Base-by-base conservation (phyloP, 1,139 yeast species). In the Geotrichum siamense region DNA sequence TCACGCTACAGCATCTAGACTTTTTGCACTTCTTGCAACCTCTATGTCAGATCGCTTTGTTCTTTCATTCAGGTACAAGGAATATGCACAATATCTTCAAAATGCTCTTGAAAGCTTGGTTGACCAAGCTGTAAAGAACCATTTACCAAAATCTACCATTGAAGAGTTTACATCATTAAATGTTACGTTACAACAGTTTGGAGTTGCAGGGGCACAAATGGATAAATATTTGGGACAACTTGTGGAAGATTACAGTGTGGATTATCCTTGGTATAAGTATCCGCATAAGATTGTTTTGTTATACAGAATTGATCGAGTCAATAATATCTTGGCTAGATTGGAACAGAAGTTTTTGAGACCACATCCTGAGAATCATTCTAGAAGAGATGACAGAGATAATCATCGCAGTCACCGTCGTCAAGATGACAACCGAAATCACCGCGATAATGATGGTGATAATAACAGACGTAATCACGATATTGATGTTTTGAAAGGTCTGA, bases 321-420 rank as follows among this genome's bases (percentile, higher is more conserved):
- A 71, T 53, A 36, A 50, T 26, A 61, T 62, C 49, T 55, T 70
- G 19, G 45, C 51, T 31, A 29, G 40, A 13, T 45, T 63, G 1
- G 96, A 87, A 60, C 73, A 91, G 55, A 66, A 70, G 51, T 83
- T 86, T 63, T 62, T 33, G 4, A 5, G 37, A 21, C 27, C 37
- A 5, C n/a, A n/a, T 25, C 8, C 8, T 12, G 27, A 25, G 8
- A 28, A 28, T 5, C 13, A 28, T 8, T 5, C 8, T 5, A 15
- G 6, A 12, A 28, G 32, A n/a, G 32, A n/a, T 6, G 32, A 12
- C 15, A 6, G 17, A 8, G 15, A 15, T 15, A 12, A 15, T n/a
- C 32, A 28, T 28, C 12, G n/a, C 9, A 5, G 21, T 15, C 27
- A 33, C 9, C 9, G 15, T 9, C 20, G 21, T 16, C 6, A 8